phyloP scores from a whole-genome alignment of 257 asterid genomes.

The Salvia hispanica region DNA sequence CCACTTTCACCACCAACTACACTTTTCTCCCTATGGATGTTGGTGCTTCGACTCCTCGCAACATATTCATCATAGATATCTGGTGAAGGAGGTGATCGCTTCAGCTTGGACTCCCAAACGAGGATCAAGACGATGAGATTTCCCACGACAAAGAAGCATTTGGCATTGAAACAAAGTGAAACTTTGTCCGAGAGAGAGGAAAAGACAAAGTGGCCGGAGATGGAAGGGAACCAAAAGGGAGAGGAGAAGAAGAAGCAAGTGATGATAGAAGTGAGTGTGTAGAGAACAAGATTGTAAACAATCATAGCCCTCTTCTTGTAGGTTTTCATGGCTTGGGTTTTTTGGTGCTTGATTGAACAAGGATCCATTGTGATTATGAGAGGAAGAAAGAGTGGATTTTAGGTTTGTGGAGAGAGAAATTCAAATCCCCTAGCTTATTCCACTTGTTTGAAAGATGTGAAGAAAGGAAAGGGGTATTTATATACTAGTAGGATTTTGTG shows the following conservation, averaged over 20 bases:
- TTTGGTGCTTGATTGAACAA: constrained; percentile 35
- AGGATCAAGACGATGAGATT: constrained; percentile 44
- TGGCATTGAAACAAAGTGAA: constrained; percentile 33
- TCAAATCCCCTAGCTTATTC: not conserved
- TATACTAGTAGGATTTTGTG: not conserved
- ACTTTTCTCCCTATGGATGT: not conserved
- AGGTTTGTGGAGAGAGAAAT: not conserved
- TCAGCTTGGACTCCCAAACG: constrained; percentile 36
- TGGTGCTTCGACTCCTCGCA: constrained; percentile 37
- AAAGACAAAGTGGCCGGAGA: constrained; percentile 1
- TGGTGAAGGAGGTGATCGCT: constrained; percentile 26
- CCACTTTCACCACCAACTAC: constrained; percentile 33
- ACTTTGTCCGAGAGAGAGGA: constrained; percentile 18
- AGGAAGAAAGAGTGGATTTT: not conserved
- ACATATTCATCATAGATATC: constrained; percentile 46
- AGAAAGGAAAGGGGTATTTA: constrained; percentile 27
- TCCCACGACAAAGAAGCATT: constrained; percentile 43
- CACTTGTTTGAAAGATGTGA: constrained; percentile 8
- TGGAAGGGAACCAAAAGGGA: constrained; percentile 42
- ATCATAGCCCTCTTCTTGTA: constrained; percentile 43
- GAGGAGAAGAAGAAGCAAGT: constrained; percentile 47
- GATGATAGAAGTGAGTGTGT: constrained; percentile 54
- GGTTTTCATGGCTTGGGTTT: constrained; percentile 45
- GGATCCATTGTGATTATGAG: constrained; percentile 35
- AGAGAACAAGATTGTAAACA: constrained; percentile 47